Conservation (phyloP, 2,329 filamentous ascomycete genomes). For the Fusarium devonianum region DNA sequence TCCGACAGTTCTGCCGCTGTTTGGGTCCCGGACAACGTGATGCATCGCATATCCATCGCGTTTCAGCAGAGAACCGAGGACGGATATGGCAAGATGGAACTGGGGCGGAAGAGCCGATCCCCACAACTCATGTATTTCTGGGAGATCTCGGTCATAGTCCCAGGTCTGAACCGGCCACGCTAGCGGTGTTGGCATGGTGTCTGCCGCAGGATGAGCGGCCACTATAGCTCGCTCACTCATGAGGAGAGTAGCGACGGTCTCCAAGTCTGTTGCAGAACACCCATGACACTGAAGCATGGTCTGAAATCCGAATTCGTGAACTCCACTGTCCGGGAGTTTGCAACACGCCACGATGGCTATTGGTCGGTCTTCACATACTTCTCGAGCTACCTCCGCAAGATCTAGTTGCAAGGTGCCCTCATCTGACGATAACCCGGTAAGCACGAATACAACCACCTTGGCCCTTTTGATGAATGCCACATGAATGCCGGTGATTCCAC, state of each 20-base stretch:
- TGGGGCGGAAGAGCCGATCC: constrained; percentile 50
- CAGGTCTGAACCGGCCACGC: constrained; percentile 54
- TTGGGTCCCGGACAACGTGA: constrained; percentile 61
- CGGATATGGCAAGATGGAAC: constrained; percentile 54
- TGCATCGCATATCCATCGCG: constrained; percentile 65
- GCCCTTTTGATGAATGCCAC: constrained; percentile 67
- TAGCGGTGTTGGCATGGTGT: constrained; percentile 38
- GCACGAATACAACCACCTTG: constrained; percentile 66
- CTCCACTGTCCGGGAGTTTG: constrained; percentile 49
- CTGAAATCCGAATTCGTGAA: constrained; percentile 54
- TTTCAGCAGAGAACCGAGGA: constrained; percentile 56
- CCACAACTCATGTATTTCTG: constrained; percentile 57
- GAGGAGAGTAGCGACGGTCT: constrained; percentile 59
- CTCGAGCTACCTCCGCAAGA: constrained; percentile 55
- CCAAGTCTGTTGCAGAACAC: constrained; percentile 56
- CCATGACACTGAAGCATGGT: constrained; percentile 59
- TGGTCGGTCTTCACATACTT: constrained; percentile 56
- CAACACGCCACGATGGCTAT: constrained; percentile 63
- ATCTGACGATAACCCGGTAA: constrained; percentile 56
- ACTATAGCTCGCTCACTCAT: constrained; percentile 51
- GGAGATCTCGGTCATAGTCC: constrained; percentile 50
- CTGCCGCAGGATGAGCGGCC: constrained; percentile 6
- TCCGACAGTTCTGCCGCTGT: constrained; percentile 53
- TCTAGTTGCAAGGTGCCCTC: constrained; percentile 61
- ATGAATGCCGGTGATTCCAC: constrained; percentile 70